phyloP scores from a whole-genome alignment of 805 yeast species.

The Metschnikowia colocasiae region DNA sequence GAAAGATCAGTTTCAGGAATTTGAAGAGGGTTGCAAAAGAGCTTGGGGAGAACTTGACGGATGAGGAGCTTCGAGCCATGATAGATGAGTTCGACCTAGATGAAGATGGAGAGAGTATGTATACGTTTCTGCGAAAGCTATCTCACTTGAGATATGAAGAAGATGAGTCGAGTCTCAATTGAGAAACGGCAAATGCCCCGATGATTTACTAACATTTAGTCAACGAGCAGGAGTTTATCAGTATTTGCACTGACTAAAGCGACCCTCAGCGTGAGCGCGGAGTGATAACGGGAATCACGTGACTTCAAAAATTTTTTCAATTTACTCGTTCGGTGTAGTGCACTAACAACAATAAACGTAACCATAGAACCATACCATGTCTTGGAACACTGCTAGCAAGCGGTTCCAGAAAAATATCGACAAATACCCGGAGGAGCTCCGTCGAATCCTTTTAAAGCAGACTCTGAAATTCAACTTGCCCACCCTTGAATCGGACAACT shows the following conservation, averaged over 20 bases:
- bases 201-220: slow-evolving; percentile 39
- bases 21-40: slow-evolving; percentile 88
- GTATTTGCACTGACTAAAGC: slow-evolving; percentile 68
- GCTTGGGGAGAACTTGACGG: slow-evolving; percentile 85
- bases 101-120: slow-evolving; percentile 84
- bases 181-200: background rate
- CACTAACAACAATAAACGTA: slow-evolving; percentile 1
- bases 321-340: slow-evolving; percentile 1
- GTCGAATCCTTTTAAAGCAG: slow-evolving; percentile 23
- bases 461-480: slow-evolving; percentile 31
- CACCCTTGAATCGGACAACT: slow-evolving; percentile 25
- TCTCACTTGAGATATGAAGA: background rate
- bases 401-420: slow-evolving; percentile 37
- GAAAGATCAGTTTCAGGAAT: slow-evolving; percentile 75
- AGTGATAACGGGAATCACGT: slow-evolving; percentile 8
- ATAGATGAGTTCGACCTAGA: slow-evolving; percentile 95
- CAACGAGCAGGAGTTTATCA: slow-evolving; percentile 84
- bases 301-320: slow-evolving; percentile 10
- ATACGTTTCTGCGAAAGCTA: slow-evolving; percentile 9
- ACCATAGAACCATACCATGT: slow-evolving; percentile 23
- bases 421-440: slow-evolving; percentile 29
- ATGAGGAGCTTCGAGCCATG: slow-evolving; percentile 93
- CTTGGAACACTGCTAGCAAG: slow-evolving; percentile 31
- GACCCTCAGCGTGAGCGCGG: background rate
- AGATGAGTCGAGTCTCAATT: too few relatives aligned